These are phyloP conservation scores for Annulohypoxylon nitens DNA, from an alignment of 495 filamentous ascomycete genomes.

Conservation along the genomic window DNA sequence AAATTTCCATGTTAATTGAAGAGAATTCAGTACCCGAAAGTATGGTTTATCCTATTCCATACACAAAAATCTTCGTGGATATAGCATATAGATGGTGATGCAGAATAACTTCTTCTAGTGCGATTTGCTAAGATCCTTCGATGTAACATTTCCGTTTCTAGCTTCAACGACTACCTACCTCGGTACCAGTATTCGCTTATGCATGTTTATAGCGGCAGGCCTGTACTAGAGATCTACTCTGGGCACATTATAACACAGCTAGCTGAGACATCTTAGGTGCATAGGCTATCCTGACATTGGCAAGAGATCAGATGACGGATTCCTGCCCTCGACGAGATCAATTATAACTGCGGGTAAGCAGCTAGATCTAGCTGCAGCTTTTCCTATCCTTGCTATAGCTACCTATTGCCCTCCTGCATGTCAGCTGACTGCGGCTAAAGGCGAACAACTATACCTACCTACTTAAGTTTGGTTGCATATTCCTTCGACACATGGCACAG, in stretches of 20 bases:
- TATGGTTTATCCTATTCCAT: not conserved
- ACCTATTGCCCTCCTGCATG: not conserved
- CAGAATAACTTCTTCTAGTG: no score
- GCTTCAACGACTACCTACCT: no score
- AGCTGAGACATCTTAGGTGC: not conserved
- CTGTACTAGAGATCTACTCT: not conserved
- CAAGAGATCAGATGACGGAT: not conserved
- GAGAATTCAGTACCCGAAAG: not conserved
- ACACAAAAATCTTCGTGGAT: not conserved
- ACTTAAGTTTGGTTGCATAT: not conserved
- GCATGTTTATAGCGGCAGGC: no score
- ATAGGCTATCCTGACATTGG: not conserved
- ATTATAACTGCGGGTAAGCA: not conserved
- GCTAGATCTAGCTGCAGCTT: not conserved
- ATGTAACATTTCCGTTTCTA: no score
- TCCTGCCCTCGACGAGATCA: not conserved
- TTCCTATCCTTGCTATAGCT: not conserved
- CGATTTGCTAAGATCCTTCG: no score
- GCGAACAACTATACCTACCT: not conserved
- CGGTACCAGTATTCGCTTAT: no score
- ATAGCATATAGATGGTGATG: no score
- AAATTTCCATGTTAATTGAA: not conserved
- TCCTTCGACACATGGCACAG: not conserved
- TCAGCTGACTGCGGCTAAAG: not conserved
- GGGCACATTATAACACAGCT: no score